A percentile compares a stretch with the other conserved stretches of the same genome.
These are phyloP conservation scores for Leccinum subrobustum DNA, from an alignment of 1,284 basidiomycete genomes.

Conservation along the genomic window DNA sequence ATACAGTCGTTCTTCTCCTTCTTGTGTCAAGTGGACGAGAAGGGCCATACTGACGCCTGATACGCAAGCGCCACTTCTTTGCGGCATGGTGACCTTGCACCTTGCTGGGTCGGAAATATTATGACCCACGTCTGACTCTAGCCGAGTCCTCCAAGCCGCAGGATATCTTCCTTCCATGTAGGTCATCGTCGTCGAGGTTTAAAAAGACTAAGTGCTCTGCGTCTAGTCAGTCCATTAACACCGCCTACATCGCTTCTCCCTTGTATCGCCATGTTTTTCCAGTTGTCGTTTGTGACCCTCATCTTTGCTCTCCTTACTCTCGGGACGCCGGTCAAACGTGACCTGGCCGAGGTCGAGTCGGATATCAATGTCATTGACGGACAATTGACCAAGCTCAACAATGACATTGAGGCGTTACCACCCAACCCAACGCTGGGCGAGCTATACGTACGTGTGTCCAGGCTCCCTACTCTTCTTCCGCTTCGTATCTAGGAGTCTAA, in stretches of 20 bases:
- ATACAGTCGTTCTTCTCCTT: not conserved
- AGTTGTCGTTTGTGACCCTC: slow-evolving; percentile 8
- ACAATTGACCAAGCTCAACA: not conserved
- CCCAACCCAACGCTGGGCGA: fast-evolving
- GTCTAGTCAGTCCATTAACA: not conserved
- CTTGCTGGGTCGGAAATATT: not conserved
- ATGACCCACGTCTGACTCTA: not conserved
- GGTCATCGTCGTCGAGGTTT: slow-evolving; percentile 1
- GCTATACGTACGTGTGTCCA: not conserved
- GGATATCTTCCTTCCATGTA: not conserved
- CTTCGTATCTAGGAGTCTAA: not conserved
- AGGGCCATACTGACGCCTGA: not conserved
- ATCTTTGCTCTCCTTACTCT: slow-evolving; percentile 11
- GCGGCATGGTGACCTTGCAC: not conserved
- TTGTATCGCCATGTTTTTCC: slow-evolving; percentile 10
- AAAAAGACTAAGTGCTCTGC: not conserved
- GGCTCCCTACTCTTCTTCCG: not conserved
- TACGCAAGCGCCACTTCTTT: not conserved
- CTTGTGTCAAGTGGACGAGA: not conserved
- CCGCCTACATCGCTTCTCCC: not conserved
- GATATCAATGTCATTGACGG: not conserved
- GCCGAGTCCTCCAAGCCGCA: not conserved
- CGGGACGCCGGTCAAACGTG: slow-evolving; percentile 14
- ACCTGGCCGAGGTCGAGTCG: not conserved
- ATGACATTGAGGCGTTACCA: not conserved